Evolutionary conservation across 1,139 yeast genomes (phyloP).

Genomic region (Blastobotrys capitulatus): DNA sequence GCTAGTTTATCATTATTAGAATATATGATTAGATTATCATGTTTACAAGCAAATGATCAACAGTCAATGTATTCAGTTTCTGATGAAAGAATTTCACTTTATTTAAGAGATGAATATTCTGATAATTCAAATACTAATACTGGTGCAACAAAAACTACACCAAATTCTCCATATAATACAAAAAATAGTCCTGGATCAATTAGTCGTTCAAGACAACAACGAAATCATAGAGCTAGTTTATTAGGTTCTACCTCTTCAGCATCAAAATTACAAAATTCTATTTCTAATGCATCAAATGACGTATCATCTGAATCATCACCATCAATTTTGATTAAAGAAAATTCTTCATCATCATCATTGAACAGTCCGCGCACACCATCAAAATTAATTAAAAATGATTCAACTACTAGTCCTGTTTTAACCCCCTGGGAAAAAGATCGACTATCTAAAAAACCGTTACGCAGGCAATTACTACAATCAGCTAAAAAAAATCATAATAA

Average conservation of each 20-base stretch:
- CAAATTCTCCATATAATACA: too few species aligned
- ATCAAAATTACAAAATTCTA: too few species aligned
- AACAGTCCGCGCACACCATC: slow-evolving; percentile 7
- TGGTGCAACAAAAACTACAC: too few species aligned
- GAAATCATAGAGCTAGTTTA: too few species aligned
- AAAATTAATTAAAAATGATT: neutral
- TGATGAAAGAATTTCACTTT: slow-evolving; percentile 63
- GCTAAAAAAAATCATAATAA: neutral
- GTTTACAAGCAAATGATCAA: slow-evolving; percentile 60
- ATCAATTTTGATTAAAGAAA: too few species aligned
- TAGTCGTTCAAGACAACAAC: too few species aligned
- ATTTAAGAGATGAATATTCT: slow-evolving; percentile 50
- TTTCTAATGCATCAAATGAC: too few species aligned
- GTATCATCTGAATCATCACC: too few species aligned
- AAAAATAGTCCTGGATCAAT: too few species aligned
- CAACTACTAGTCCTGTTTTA: slow-evolving; percentile 6
- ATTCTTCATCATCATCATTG: too few species aligned
- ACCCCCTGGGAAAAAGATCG: slow-evolving; percentile 28
- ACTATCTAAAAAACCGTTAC: slow-evolving; percentile 16
- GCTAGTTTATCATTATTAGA: slow-evolving; percentile 55
- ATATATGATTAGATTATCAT: slow-evolving; percentile 55
- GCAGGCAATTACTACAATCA: slow-evolving; percentile 9
- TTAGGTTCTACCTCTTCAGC: too few species aligned
- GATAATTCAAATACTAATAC: neutral
- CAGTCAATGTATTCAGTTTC: slow-evolving; percentile 48